Base-by-base conservation (phyloP, 495 filamentous ascomycete species). In the Choiromyces venosus region DNA sequence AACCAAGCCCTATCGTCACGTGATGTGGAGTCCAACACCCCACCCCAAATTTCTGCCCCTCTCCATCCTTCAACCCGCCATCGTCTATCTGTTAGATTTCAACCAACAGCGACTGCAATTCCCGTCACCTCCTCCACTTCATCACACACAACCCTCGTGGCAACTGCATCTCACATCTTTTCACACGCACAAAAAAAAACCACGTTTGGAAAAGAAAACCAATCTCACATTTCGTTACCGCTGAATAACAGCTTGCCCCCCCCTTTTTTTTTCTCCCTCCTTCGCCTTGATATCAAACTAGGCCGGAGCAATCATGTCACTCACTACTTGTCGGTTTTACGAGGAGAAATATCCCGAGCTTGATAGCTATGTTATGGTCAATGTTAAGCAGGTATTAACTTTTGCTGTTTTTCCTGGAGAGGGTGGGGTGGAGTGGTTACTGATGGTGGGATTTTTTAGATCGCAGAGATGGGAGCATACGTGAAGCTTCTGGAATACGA, bases 401-500 rank as follows among this genome's bases (percentile, higher is more conserved):
- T 73, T 36, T 68, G 61, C 67, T n/a, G 19, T 38, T 18, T 38
- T 67, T 76, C 66, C 76, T 68, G n/a, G 44, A 18, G 56, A 33
- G 10, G 12, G 39, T 39, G 37, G 21, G 44, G 21, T 29, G 70
- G 52, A 25, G 67, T 38, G 39, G 52, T 29, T n/a, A 33, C 52
- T 61, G 16, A 72, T 40, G 35, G 46, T 25, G 65, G 74, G 68
- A 68, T 42, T 40, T 21, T 42, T 56, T 80, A 97, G 93, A 99
- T 99, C 82, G 95, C 95, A 82, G 95, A 99, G 83, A 99, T 99
- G 95, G 95, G 95, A 78, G 95, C 95, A 78, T 99, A 99, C 82
- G 95, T 99, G 81, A 99, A 99, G 85, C 89, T 99, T 37, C 90
- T 99, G 78, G 95, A 99, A 85, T 99, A 99, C 84, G 95, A 98